Percentiles rank a stretch among this genome's conserved stretches.
These are phyloP conservation scores for Eucalyptus pauciflora DNA, from an alignment of 345 rosid species.

Conservation along the genomic window DNA sequence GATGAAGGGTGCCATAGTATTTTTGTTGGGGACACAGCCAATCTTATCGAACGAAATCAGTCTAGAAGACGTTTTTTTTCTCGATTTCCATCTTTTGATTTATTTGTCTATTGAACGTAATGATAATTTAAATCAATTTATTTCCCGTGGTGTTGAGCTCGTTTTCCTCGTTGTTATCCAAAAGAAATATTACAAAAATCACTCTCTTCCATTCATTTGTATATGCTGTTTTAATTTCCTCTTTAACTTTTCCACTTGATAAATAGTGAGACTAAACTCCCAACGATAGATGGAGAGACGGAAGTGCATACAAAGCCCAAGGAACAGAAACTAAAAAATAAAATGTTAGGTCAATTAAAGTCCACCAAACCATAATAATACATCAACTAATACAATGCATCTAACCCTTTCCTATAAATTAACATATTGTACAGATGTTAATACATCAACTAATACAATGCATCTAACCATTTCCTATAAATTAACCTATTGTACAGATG, in stretches of 20 bases:
- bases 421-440: too few relatives aligned
- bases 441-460: not conserved
- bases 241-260: not conserved
- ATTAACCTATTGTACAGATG: rapidly evolving
- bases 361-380: rapidly evolving
- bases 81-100: not conserved
- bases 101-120: not conserved
- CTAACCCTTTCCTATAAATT: too few relatives aligned
- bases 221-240: too few relatives aligned
- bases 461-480: too few relatives aligned
- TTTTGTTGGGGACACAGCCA: not conserved
- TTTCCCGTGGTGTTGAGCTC: not conserved
- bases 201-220: not conserved
- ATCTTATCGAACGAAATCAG: not conserved
- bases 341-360: not conserved
- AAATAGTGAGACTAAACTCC: not conserved
- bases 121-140: too few relatives aligned
- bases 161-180: not conserved
- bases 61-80: not conserved
- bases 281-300: not conserved
- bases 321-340: not conserved
- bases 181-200: not conserved
- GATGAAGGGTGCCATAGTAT: not conserved
- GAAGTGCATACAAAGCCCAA: not conserved
- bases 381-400: not conserved